Evolutionary conservation across 2,329 filamentous ascomycete genomes (phyloP).

Genomic region (Alternaria novae-zelandiae): DNA sequence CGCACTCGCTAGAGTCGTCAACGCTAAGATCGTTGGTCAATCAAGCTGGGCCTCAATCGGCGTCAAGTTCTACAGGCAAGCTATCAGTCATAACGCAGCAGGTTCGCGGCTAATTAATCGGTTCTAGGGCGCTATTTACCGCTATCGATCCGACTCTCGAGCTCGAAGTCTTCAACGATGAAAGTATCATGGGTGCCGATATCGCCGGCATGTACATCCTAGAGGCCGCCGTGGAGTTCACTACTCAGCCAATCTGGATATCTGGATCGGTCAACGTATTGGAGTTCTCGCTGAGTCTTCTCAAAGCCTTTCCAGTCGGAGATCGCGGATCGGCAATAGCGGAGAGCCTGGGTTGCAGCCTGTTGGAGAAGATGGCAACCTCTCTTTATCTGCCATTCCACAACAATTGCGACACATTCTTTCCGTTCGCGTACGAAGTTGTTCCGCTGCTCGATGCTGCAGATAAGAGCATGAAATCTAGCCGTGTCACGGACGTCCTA

Average conservation of each 20-base stretch:
- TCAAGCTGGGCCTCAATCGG: background rate
- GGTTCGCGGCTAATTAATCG: background rate
- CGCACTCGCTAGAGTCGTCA: background rate
- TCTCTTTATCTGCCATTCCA: background rate
- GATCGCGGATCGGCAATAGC: background rate
- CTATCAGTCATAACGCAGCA: accelerated
- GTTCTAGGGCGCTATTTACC: background rate
- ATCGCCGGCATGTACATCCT: background rate
- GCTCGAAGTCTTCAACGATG: background rate
- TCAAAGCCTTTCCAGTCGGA: background rate
- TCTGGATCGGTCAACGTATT: background rate
- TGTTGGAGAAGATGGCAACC: background rate
- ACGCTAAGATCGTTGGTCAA: background rate
- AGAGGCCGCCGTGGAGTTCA: background rate
- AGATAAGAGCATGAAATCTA: background rate
- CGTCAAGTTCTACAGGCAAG: conserved; percentile 1
- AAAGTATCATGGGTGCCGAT: background rate
- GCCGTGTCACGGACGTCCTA: background rate
- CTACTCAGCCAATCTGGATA: background rate
- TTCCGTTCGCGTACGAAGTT: background rate
- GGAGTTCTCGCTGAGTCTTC: background rate
- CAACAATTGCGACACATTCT: background rate
- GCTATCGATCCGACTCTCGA: background rate
- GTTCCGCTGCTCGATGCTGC: background rate
- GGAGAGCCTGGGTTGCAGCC: background rate